Percentiles rank a stretch among this genome's conserved stretches.
phyloP scores from a whole-genome alignment of 108 stramenopile species.

The Schizochytrium sp. region DNA sequence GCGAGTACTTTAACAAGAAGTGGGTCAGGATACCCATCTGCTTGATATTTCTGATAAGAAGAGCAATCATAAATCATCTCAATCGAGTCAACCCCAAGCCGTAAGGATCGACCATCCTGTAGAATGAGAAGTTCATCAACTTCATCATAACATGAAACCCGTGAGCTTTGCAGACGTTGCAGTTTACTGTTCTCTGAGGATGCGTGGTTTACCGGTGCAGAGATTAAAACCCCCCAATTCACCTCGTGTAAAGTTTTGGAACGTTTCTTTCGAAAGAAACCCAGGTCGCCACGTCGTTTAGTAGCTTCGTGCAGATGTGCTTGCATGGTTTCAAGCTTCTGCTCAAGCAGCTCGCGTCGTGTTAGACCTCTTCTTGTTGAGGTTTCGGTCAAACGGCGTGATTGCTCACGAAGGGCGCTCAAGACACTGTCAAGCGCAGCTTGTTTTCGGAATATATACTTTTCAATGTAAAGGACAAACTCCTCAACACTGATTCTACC shows the following conservation, averaged over 20 bases:
- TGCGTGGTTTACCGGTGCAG: neutral
- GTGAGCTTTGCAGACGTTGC: neutral
- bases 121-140: constrained; percentile 23
- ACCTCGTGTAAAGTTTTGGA: constrained; percentile 16
- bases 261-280: neutral
- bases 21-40: neutral
- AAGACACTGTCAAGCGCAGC: constrained; percentile 33
- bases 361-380: neutral
- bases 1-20: neutral
- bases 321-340: constrained; percentile 19
- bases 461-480: constrained; percentile 53
- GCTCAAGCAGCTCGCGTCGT: neutral
- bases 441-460: constrained; percentile 20
- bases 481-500: constrained; percentile 19
- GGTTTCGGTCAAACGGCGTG: neutral
- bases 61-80: neutral
- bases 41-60: neutral
- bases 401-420: neutral
- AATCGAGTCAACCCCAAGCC: constrained; percentile 2
- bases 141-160: constrained; percentile 17
- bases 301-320: constrained; percentile 25
- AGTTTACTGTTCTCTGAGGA: neutral
- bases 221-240: neutral
- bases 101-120: neutral
- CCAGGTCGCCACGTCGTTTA: constrained; percentile 17